phyloP scores from a whole-genome alignment of 2,329 filamentous ascomycete species.

The Beauveria sp. region DNA sequence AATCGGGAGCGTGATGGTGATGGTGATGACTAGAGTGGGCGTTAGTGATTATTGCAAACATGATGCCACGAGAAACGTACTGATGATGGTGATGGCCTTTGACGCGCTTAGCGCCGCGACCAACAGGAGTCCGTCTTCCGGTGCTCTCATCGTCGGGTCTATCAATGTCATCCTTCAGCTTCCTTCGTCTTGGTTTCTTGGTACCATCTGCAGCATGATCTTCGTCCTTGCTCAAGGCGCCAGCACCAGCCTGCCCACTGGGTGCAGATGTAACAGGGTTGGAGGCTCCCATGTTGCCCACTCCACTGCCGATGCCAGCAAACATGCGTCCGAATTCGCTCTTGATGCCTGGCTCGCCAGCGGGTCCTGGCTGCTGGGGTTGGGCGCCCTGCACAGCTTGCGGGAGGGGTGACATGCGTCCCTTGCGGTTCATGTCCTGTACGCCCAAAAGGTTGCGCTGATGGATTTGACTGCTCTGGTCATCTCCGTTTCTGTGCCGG shows the following conservation, averaged over 20 bases:
- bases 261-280: slow-evolving; percentile 39
- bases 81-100: slow-evolving; percentile 67
- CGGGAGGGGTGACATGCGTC: slow-evolving; percentile 78
- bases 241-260: slow-evolving; percentile 38
- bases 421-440: slow-evolving; percentile 73
- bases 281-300: slow-evolving; percentile 41
- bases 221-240: slow-evolving; percentile 43
- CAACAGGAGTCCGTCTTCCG: slow-evolving; percentile 53
- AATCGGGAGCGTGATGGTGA: slow-evolving; percentile 46
- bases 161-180: slow-evolving; percentile 68
- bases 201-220: slow-evolving; percentile 38
- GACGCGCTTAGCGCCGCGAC: slow-evolving; percentile 50
- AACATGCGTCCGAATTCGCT: slow-evolving; percentile 94
- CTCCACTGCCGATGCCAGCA: slow-evolving; percentile 69
- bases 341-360: slow-evolving; percentile 83
- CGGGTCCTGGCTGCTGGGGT: slow-evolving; percentile 67
- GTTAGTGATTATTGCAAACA: slow-evolving; percentile 16
- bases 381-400: slow-evolving; percentile 93
- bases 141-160: slow-evolving; percentile 59
- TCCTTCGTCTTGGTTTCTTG: slow-evolving; percentile 55
- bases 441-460: slow-evolving; percentile 67
- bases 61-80: slow-evolving; percentile 35
- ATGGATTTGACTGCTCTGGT: slow-evolving; percentile 48
- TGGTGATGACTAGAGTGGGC: slow-evolving; percentile 40
- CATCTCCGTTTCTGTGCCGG: slow-evolving; percentile 35